These are phyloP conservation scores for Huntiella moniliformis DNA, from an alignment of 2,329 filamentous ascomycete genomes.

Conservation along the genomic window DNA sequence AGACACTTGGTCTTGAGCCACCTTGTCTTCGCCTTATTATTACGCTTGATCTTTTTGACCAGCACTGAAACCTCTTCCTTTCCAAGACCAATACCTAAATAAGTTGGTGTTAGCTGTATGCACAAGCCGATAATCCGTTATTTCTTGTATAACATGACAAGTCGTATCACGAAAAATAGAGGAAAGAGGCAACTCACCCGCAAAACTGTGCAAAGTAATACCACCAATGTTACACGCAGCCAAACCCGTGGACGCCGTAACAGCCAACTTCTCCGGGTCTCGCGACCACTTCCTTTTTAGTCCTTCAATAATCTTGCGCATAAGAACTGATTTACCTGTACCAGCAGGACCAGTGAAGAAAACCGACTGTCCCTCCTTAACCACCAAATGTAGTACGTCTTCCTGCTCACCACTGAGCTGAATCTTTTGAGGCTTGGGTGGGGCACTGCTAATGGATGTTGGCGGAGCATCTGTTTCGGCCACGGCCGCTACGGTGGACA, in stretches of 20 bases:
- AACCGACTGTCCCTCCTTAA: conserved; percentile 65
- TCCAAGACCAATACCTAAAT: conserved; percentile 56
- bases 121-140: too few species aligned
- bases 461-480: background rate
- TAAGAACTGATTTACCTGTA: conserved; percentile 91
- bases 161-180: background rate
- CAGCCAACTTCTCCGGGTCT: conserved; percentile 70
- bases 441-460: background rate
- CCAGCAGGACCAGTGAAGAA: conserved; percentile 96
- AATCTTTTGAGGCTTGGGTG: conserved; percentile 18
- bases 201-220: conserved; percentile 87
- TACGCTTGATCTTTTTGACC: conserved; percentile 77
- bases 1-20: conserved; percentile 81
- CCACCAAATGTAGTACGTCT: conserved; percentile 65
- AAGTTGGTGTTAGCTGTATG: conserved; percentile 2
- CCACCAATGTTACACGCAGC: conserved; percentile 95
- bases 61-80: conserved; percentile 69
- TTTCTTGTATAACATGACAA: too few species aligned
- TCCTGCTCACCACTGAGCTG: conserved; percentile 74
- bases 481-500: background rate
- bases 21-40: conserved; percentile 68
- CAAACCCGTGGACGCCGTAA: conserved; percentile 88
- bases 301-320: conserved; percentile 74
- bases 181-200: conserved; percentile 31
- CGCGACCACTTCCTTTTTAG: conserved; percentile 56